A percentile compares a stretch with the other conserved stretches of the same genome.
Evolutionary conservation across 352 stramenopile species (phyloP).

Genomic region (Phytophthora foliorum): DNA sequence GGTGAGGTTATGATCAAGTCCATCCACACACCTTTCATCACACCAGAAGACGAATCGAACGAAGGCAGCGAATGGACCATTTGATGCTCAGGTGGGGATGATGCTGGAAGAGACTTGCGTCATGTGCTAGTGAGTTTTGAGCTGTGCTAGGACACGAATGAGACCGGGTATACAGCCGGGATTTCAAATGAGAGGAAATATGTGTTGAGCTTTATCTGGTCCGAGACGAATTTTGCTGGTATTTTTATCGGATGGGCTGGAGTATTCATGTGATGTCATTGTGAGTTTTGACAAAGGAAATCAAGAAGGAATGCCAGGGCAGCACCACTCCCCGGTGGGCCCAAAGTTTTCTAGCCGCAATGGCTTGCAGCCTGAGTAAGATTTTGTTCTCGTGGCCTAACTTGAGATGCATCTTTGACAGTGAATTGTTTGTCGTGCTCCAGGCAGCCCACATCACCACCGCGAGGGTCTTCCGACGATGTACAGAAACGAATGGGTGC

Average conservation of each 20-base stretch:
- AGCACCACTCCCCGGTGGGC: neutral
- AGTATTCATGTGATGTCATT: conserved; percentile 8
- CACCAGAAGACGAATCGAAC: conserved; percentile 82
- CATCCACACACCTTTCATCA: conserved; percentile 94
- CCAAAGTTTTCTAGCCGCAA: conserved; percentile 10
- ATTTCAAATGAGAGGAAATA: conserved; percentile 30
- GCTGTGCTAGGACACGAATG: conserved; percentile 1
- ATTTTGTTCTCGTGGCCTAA: neutral
- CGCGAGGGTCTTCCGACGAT: conserved; percentile 44
- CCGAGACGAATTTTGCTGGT: conserved; percentile 13
- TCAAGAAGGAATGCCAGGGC: conserved; percentile 12
- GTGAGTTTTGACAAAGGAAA: neutral
- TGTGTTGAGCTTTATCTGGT: conserved; percentile 35
- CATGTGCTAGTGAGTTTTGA: conserved; percentile 8
- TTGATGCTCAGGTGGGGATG: conserved; percentile 23
- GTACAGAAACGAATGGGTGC: conserved; percentile 59
- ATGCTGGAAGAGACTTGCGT: conserved; percentile 1
- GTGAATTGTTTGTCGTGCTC: neutral
- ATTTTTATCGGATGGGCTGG: conserved; percentile 27
- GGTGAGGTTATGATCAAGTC: conserved; percentile 97
- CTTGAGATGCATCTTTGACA: neutral
- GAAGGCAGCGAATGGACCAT: conserved; percentile 90
- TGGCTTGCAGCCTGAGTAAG: conserved; percentile 25
- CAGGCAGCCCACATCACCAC: conserved; percentile 19
- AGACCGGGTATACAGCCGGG: neutral